Evolutionary conservation across 2,329 filamentous ascomycete genomes (phyloP), one percentile per base, ranked within the genome.

Genomic region (Venturia nashicola): DNA sequence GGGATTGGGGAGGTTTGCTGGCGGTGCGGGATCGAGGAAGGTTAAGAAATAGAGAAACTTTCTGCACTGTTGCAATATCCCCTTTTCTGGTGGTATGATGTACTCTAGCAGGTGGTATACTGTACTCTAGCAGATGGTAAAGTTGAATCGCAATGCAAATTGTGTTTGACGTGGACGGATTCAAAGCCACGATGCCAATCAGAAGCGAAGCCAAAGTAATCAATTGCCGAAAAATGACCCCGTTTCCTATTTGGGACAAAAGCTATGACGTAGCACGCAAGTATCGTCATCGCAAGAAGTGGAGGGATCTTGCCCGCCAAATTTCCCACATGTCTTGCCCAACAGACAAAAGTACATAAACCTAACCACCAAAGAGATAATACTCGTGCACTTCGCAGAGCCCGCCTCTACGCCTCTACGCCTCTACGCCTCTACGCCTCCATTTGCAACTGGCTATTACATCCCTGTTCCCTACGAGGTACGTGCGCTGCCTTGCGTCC

Each of bases 1-100:
- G 79, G 65, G 75, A 76, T 67, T 80, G 12, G 77, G 77, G 5
- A 68, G 78, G 39, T 76, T 80, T 62, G 73, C 76, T 51, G 72
- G 72, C 3, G 71, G 73, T 44, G 72, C 73, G 42, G 75, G 72
- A 68, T 72, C 72, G 67, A 75, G 75, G 60, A 66, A 66, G 48
- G 36, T 11, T 12, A 62, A 62, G 60, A 46, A 48, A 36, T 62
- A 43, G n/a, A 43, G n/a, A 14, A 5, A 14, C 4, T 11, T 51
- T 51, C 9, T 57, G 14, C 14, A 32, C 16, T 20, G 32, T 36
- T 36, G 27, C 39, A 1, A 34, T 36, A 36, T 20, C 16, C 32
- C n/a, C 27, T 8, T 3, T 34, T 18, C 11, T 55, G 51, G 51
- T 27, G 51, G 51, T 55, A 18, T n/a, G n/a, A 14, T 36, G 27